Percentiles rank a stretch among this genome's conserved stretches.
Evolutionary conservation across 2,329 filamentous ascomycete species (phyloP).

Genomic region (Beauveria sp.): DNA sequence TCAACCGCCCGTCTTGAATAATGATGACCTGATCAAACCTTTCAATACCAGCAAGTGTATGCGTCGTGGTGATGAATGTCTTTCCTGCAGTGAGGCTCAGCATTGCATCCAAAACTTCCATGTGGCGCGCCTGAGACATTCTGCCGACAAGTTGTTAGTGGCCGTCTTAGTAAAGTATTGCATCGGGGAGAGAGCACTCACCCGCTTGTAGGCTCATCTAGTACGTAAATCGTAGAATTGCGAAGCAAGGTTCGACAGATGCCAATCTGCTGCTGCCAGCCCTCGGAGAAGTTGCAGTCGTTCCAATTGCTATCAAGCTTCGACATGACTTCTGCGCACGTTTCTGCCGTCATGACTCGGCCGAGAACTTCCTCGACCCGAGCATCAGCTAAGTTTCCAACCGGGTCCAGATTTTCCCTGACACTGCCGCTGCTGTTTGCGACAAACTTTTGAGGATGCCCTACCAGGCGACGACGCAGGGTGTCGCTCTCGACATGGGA

Average conservation of each 20-base stretch:
- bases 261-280: background rate
- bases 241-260: background rate
- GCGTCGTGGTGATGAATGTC: background rate
- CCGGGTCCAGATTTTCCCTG: too few species aligned
- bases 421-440: too few species aligned
- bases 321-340: background rate
- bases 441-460: too few species aligned
- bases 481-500: too few species aligned
- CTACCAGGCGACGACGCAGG: background rate
- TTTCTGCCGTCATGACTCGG: background rate
- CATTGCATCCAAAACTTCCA: background rate
- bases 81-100: background rate
- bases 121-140: too few species aligned
- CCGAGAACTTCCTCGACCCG: background rate
- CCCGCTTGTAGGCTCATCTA: slow-evolving; percentile 7
- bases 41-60: background rate
- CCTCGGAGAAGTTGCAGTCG: slow-evolving; percentile 4
- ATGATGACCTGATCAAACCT: background rate
- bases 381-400: background rate
- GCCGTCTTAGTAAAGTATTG: background rate
- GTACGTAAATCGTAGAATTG: background rate
- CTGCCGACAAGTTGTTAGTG: too few species aligned
- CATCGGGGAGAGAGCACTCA: background rate
- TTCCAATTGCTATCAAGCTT: background rate
- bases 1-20: background rate